Conservation (phyloP, 2,329 filamentous ascomycete genomes). For the Sporothrix curviconia region DNA sequence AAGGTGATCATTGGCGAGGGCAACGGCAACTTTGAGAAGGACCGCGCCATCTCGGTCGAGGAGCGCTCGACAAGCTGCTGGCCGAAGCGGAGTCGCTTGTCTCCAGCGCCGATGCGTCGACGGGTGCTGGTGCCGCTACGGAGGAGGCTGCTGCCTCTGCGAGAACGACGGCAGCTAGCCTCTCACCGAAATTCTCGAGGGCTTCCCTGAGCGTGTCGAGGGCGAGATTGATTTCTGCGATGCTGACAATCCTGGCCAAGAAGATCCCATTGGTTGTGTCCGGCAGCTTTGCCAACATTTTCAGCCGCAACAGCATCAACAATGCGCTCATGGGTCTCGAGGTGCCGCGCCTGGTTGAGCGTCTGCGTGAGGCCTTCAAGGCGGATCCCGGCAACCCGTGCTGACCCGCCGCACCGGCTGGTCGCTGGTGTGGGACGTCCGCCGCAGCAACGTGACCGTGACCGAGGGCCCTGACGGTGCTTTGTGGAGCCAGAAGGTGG, state of each 20-base stretch:
- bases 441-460: constrained; percentile 62
- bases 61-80: constrained; percentile 68
- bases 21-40: constrained; percentile 18
- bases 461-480: constrained; percentile 61
- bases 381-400: constrained; percentile 39
- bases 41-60: constrained; percentile 39
- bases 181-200: constrained; percentile 67
- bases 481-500: constrained; percentile 74
- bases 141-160: constrained; percentile 22
- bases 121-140: constrained; percentile 21
- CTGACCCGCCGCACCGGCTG: constrained; percentile 66
- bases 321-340: constrained; percentile 63
- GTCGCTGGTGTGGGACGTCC: constrained; percentile 76
- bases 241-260: constrained; percentile 71
- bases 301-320: constrained; percentile 64
- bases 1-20: constrained; percentile 29
- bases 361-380: constrained; percentile 53
- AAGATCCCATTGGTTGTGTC: constrained; percentile 73
- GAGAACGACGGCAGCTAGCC: constrained; percentile 30
- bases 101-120: constrained; percentile 38
- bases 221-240: constrained; percentile 89
- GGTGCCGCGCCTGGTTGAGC: constrained; percentile 58
- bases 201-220: constrained; percentile 74
- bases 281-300: constrained; percentile 80
- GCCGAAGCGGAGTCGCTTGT: constrained; percentile 60